A percentile compares a stretch with the other conserved stretches of the same genome.
Evolutionary conservation across 192 early-diverging fungal species (phyloP).

Genomic region (Umbelopsis vinacea): DNA sequence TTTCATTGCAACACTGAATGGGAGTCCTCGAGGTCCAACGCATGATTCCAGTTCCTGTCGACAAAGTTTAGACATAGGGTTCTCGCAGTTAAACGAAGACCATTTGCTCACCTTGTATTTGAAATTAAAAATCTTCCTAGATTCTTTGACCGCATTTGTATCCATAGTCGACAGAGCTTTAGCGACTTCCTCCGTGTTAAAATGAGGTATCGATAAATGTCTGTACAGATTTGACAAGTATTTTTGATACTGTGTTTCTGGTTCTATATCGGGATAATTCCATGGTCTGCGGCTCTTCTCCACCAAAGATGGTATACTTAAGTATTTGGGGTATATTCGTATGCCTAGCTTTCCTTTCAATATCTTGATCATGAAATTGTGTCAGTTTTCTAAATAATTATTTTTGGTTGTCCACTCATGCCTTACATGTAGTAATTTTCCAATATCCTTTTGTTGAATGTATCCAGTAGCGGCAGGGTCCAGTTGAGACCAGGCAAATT

Average conservation of each 20-base stretch:
- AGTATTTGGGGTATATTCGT: conserved; percentile 21
- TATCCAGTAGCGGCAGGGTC: conserved; percentile 34
- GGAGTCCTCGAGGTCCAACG: conserved; percentile 18
- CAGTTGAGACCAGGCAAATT: conserved; percentile 26
- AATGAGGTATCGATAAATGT: background rate
- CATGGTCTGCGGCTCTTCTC: conserved; percentile 14
- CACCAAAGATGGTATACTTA: conserved; percentile 18
- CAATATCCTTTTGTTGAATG: conserved; percentile 24
- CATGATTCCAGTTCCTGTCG: conserved; percentile 4
- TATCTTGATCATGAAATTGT: conserved; percentile 1
- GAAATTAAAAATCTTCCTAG: conserved; percentile 18
- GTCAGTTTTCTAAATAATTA: background rate
- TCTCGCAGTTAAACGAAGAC: background rate
- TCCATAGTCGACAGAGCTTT: conserved; percentile 29
- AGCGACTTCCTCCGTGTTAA: conserved; percentile 20
- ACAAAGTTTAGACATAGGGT: background rate
- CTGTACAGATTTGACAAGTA: conserved; percentile 5
- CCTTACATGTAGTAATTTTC: conserved; percentile 31
- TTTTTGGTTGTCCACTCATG: background rate
- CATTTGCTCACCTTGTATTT: conserved; percentile 27
- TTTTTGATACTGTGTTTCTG: conserved; percentile 4
- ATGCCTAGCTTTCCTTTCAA: conserved; percentile 29
- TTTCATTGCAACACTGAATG: conserved; percentile 23
- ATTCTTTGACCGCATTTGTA: background rate
- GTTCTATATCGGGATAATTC: background rate